Evolutionary conservation across 176 grass and related monocot species (phyloP), one percentile per base, ranked within the genome.

Genomic region (Melocanna baccifera): DNA sequence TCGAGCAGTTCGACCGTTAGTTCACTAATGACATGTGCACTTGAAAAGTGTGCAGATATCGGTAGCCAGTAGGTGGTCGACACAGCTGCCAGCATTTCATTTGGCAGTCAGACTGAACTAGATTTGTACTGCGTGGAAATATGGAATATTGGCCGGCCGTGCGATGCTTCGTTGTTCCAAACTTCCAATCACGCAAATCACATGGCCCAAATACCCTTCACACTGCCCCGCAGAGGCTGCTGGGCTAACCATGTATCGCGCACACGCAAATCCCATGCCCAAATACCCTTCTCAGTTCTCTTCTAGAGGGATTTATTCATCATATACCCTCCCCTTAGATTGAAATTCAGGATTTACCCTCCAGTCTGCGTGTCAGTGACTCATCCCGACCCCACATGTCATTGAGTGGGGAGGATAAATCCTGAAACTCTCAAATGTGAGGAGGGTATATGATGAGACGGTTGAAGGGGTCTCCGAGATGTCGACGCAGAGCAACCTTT

Each of bases 1-100:
- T 23, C 18, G 7, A 51, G 18, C 58, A 80, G 46, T 67, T 43
- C 10, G 58, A 36, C 34, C 19, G 66, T 65, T 22, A 73, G 74
- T 78, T 46, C 9, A 65, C 28, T 4, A 11, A 30, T 66, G 66
- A 48, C 81, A 56, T 61, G 7, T 58, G 7, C 47, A n/a, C 65
- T 37, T 29, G 20, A 28, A 85, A 84, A 67, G 8, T 7, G n/a
- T 29, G 61, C 7, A 10, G 8, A 36, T 42, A 18, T 4, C 18
- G 40, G 61, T 80, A 6, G 76, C 9, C 12, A 29, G 61, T 85
- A 1, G 76, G 59, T 80, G 48, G 76, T 89, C 61, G 75, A 64
- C 67, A 62, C 55, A 23, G 32, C 18, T 66, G 81, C 75, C 28
- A 22, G 81, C 48, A 47, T 16, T 16, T 42, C 4, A 74, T 84